These are phyloP conservation scores for Neurospora tetrasperma DNA, from an alignment of 495 filamentous ascomycete species.

Conservation along the genomic window DNA sequence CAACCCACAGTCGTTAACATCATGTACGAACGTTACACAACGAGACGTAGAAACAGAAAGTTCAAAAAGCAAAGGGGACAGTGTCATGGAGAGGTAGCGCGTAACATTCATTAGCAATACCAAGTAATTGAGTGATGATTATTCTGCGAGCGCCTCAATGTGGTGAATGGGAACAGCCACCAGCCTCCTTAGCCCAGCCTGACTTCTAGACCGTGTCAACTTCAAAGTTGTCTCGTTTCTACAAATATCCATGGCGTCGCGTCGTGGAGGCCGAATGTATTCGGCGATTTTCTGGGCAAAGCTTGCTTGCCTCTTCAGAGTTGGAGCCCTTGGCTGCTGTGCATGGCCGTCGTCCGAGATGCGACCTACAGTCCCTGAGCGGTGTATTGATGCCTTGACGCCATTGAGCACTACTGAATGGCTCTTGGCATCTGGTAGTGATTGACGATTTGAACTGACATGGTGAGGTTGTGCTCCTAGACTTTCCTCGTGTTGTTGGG, in stretches of 20 bases:
- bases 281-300: slow-evolving; percentile 17
- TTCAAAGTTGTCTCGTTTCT: not conserved
- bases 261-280: slow-evolving; percentile 20
- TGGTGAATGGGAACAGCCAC: not conserved
- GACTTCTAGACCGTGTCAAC: not conserved
- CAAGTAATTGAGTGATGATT: not conserved
- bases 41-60: too few relatives aligned
- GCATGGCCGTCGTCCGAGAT: not conserved
- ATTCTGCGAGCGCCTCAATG: not conserved
- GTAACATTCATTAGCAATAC: too few relatives aligned
- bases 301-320: slow-evolving; percentile 18
- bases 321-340: not conserved
- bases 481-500: not conserved
- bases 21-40: not conserved
- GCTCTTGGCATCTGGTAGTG: not conserved
- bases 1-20: not conserved
- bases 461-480: not conserved
- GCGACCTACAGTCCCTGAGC: not conserved
- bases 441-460: not conserved
- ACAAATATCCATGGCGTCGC: not conserved
- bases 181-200: not conserved
- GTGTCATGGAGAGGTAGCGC: not conserved
- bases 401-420: not conserved
- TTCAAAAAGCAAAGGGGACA: not conserved
- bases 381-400: not conserved